Conservation (phyloP, 129 eudicot species). For the Ambrosia artemisiifolia region DNA sequence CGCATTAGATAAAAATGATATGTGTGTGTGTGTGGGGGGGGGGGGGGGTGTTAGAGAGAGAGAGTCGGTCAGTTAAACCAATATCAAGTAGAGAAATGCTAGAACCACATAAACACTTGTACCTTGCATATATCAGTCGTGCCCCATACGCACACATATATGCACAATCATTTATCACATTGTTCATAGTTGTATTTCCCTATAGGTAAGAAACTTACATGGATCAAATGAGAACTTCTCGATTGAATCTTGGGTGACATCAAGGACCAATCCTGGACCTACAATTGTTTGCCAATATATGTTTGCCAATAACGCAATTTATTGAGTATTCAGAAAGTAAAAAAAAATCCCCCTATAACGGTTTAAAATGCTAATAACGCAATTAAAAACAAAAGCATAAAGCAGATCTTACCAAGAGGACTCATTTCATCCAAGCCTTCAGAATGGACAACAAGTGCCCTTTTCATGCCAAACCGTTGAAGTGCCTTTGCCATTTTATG, state of each 20-base stretch:
- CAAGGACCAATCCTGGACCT: conserved; percentile 83
- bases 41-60: too few relatives aligned
- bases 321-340: too few relatives aligned
- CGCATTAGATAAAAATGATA: background rate
- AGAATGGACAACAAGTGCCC: conserved; percentile 91
- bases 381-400: background rate
- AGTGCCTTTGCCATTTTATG: conserved; percentile 90
- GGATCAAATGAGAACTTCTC: conserved; percentile 81
- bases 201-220: conserved; percentile 42
- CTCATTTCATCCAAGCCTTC: conserved; percentile 96
- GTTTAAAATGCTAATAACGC: background rate
- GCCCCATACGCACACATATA: background rate
- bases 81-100: too few relatives aligned
- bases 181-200: background rate
- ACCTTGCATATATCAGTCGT: too few relatives aligned
- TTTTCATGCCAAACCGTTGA: conserved; percentile 85
- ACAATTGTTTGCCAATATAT: too few relatives aligned
- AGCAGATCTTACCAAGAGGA: conserved; percentile 59
- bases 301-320: too few relatives aligned
- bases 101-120: too few relatives aligned
- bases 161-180: background rate
- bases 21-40: too few relatives aligned
- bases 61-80: too few relatives aligned
- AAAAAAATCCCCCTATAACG: background rate
- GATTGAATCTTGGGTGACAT: conserved; percentile 67